Base-by-base conservation (phyloP, 1,284 basidiomycete species). In the Tilletia caries region DNA sequence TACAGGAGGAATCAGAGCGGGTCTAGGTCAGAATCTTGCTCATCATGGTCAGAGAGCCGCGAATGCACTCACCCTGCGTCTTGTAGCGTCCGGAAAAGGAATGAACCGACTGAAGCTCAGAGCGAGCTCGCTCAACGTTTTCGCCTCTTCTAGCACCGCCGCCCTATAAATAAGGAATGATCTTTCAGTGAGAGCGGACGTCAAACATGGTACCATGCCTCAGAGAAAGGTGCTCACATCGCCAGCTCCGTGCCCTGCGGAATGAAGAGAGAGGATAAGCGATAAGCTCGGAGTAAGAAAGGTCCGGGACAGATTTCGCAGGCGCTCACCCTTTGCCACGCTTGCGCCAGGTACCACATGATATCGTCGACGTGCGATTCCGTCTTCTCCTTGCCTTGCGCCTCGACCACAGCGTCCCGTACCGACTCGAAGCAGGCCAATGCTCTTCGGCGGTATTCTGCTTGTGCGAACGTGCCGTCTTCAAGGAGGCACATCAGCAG, bases 301-400 rank as follows among this genome's bases (percentile, higher is more conserved):
- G 13, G 12, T 27, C 23, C n/a, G n/a, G n/a, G n/a, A n/a, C n/a
- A n/a, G n/a, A n/a, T n/a, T n/a, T n/a, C n/a, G n/a, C n/a, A n/a
- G n/a, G n/a, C n/a, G 8, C 58, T 34, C 29, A 62, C 58, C 58
- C 32, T 62, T 23, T 62, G 58, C 58, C 58, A 62, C 13, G 58
- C 58, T 23, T 62, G 58, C 6, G 58, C 32, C 32, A 62, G 29
- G 29, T 32, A 33, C 58, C 58, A 62, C 29, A 62, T 62, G 12
- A 33, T 37, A 5, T 62, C 58, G 33, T 62, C 58, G 27, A 33
- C 58, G 10, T 34, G 10, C 10, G 20, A 37, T 34, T 29, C 58
- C 32, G 20, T 29, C 29, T 34, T 25, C 13, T 18, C 58, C 29
- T 33, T 15, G 25, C 25, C 27, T 23, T 54, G 52, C 15, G 58